Base-by-base conservation (phyloP, 176 grass and related monocot genomes). In the Bromus sterilis region DNA sequence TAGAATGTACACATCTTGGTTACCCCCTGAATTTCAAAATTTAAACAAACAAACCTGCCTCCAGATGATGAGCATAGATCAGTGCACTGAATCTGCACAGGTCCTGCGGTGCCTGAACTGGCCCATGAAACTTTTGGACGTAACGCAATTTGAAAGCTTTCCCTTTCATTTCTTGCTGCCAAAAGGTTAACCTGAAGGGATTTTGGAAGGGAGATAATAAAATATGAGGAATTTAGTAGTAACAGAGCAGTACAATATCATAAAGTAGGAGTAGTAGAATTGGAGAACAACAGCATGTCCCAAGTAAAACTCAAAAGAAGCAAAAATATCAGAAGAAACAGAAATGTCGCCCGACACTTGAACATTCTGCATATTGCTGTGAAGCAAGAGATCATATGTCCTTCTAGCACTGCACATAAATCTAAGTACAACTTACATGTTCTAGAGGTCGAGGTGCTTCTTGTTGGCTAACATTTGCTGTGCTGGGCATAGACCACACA, bases 401-500 rank as follows among this genome's bases (percentile, higher is more conserved):
- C 25, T 83, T 74, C 43, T 13, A 64, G 40, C 39, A 64, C 7
- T 77, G 63, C 7, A 11, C 11, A 48, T 41, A 85, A 77, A 74
- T 84, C 55, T 0, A 61, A 83, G 43, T 51, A 34, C 20, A 86
- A 78, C 90, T 93, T 92, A 98, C 95, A 86, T 90, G 79, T 70
- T 98, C 86, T 16, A 98, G 86, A 43, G 88, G 88, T 83, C 82
- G 86, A 82, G 95, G 95, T 67, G 78, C 86, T 87, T 98, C 95
- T 86, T 98, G 93, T 76, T 89, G 89, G 74, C 90, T 72, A 85
- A 98, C 55, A 91, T 91, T 98, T 85, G 90, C 82, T 62, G 92
- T 98, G 86, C 92, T 98, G 46, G 95, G 92, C 95, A 98, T 86
- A 85, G 81, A 98, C 95, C 95, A 98, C 4, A 98, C 95, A 57